Percentiles rank a stretch among this genome's conserved stretches.
Conservation (phyloP, 352 stramenopile genomes). For the Globisporangium apiculatum region DNA sequence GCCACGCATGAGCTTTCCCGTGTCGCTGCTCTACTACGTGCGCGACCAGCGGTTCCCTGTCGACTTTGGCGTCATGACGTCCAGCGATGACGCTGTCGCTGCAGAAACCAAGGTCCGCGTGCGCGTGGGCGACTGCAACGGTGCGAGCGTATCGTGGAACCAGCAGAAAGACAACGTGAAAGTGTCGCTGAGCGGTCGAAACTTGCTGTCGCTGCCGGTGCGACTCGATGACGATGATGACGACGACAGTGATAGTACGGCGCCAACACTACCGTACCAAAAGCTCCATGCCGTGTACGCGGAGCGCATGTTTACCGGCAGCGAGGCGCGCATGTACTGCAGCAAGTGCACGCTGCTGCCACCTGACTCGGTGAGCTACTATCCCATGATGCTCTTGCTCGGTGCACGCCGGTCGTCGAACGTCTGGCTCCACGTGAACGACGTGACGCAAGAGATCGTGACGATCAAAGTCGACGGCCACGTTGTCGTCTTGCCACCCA, state of each 20-base stretch:
- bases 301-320: conserved; percentile 66
- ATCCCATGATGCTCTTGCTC: conserved; percentile 48
- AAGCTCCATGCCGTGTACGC: conserved; percentile 59
- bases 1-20: conserved; percentile 53
- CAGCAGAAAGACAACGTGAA: conserved; percentile 56
- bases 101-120: conserved; percentile 36
- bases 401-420: conserved; percentile 34
- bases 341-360: conserved; percentile 74
- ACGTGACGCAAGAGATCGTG: conserved; percentile 37
- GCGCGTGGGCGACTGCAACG: conserved; percentile 36
- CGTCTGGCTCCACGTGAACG: conserved; percentile 64
- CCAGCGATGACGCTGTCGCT: conserved; percentile 13
- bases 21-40: conserved; percentile 76
- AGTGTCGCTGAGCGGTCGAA: conserved; percentile 51
- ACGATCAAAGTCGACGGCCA: conserved; percentile 57
- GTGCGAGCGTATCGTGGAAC: conserved; percentile 38
- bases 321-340: conserved; percentile 74
- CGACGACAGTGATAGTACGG: not conserved
- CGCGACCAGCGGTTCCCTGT: conserved; percentile 68
- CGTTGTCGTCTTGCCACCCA: conserved; percentile 34
- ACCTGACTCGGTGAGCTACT: conserved; percentile 46
- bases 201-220: conserved; percentile 57
- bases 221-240: conserved; percentile 25
- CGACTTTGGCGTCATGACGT: conserved; percentile 30
- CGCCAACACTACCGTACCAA: not conserved